Evolutionary conservation across 1,284 basidiomycete species (phyloP), one percentile per base, ranked within the genome.

Genomic region (Naganishia albida): DNA sequence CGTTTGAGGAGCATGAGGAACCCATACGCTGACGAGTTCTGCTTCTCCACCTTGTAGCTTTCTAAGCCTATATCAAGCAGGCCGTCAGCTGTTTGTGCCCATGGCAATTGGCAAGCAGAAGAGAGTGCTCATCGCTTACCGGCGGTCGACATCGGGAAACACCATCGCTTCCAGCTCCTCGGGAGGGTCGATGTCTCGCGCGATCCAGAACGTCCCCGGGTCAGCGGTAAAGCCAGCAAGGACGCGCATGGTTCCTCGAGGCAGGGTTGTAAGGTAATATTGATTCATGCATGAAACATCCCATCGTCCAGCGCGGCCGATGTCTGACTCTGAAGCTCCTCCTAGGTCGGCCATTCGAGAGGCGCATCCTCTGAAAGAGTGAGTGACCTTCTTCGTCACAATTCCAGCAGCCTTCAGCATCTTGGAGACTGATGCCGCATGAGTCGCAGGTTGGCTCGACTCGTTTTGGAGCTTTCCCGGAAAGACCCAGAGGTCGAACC

Each of bases 331-430:
- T 12, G 42, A 28, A 0, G 40, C 54, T 15, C 42, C 54, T 39
- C 30, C 30, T 8, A 50, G 28, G 12, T 60, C 46, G 1, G 46
- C 57, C 44, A 60, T 60, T 7, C 49, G 30, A 6, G 57, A 34
- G 2, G 34, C 57, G 16, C 34, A 60, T 38, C 46, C 57, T n/a
- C 57, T 23, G 57, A 50, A 60, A n/a, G 39, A 10, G 57, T 60
- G 57, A 26, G 57, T 49, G 4, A 51, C 34, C 46, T 60, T 60
- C 34, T 60, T 26, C 23, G 10, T 30, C 49, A 18, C 20, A 15
- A 43, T 15, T 20, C n/a, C 42, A 15, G 13, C 42, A 20, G 7
- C 42, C n/a, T 43, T 20, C n/a, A 15, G 34, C 28, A 53, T 53
- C 30, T 38, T 53, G 15, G 51, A 10, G 2, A 38, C 51, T 53